Evolutionary conservation across 306 rosid species (phyloP).

Genomic region (Fagus sylvatica): DNA sequence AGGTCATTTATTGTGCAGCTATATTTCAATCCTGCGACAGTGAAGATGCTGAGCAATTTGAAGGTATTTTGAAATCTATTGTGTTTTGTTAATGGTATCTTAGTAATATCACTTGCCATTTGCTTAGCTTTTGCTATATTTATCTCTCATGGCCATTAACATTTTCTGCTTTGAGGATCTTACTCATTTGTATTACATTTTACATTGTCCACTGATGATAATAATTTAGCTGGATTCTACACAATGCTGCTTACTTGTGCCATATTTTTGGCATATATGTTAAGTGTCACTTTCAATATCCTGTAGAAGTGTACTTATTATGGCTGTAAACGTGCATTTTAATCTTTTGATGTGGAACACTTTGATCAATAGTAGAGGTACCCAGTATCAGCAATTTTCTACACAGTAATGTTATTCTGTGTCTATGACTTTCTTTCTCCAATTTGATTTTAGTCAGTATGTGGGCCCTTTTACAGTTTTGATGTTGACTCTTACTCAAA

Average conservation of each 20-base stretch:
- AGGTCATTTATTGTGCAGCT: slow-evolving; percentile 61
- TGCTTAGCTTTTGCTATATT: slow-evolving; percentile 27
- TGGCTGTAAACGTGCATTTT: neutral
- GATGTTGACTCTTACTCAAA: no score
- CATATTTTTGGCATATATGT: neutral
- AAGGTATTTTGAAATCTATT: slow-evolving; percentile 60
- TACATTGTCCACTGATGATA: neutral
- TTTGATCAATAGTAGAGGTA: neutral
- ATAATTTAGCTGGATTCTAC: slow-evolving; percentile 9
- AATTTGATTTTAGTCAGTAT: no score
- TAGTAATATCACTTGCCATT: slow-evolving; percentile 10
- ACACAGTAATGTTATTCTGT: neutral
- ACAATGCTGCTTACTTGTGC: neutral
- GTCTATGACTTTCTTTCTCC: neutral
- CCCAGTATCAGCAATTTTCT: neutral
- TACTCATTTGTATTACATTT: neutral
- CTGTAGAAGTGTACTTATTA: neutral
- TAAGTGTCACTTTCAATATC: neutral
- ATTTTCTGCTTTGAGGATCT: neutral
- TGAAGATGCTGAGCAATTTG: slow-evolving; percentile 98
- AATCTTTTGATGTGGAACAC: neutral
- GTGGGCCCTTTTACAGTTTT: no score
- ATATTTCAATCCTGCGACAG: slow-evolving; percentile 97
- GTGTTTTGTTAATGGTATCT: slow-evolving; percentile 16
- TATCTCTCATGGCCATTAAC: slow-evolving; percentile 18